phyloP scores from a whole-genome alignment of 345 rosid species.

The Brassica incana region DNA sequence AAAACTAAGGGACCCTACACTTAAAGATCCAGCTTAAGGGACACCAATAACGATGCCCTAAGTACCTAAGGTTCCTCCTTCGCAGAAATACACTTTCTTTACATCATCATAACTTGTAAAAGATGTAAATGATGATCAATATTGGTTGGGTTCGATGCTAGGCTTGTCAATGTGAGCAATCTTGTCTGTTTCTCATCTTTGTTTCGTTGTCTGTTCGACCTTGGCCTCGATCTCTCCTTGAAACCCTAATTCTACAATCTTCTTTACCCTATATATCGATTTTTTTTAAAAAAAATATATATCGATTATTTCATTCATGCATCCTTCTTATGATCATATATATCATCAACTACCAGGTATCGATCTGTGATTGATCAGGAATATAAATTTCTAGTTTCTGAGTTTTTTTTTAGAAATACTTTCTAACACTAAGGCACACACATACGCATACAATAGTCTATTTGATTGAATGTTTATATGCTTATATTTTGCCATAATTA shows the following conservation, averaged over 20 bases:
- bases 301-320: background rate
- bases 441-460: background rate
- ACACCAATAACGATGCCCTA: background rate
- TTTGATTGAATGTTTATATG: background rate
- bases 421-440: too few relatives aligned
- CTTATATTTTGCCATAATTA: background rate
- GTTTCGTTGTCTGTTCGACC: slow-evolving; percentile 48
- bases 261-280: background rate
- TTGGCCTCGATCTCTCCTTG: slow-evolving; percentile 17
- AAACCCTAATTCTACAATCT: slow-evolving; percentile 11
- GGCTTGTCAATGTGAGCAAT: slow-evolving; percentile 38
- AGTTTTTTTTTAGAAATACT: background rate
- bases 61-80: slow-evolving; percentile 24
- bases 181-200: slow-evolving; percentile 38
- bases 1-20: too few relatives aligned
- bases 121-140: slow-evolving; percentile 7
- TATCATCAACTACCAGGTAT: background rate
- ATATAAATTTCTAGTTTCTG: background rate
- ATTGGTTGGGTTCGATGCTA: slow-evolving; percentile 38
- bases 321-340: slow-evolving; percentile 1
- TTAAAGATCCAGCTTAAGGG: too few relatives aligned
- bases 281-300: too few relatives aligned
- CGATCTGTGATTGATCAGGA: background rate
- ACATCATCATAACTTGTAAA: background rate
- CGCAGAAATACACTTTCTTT: background rate